Conservation (phyloP, 2,329 filamentous ascomycete species). For the Mycosphaerella arachidis region DNA sequence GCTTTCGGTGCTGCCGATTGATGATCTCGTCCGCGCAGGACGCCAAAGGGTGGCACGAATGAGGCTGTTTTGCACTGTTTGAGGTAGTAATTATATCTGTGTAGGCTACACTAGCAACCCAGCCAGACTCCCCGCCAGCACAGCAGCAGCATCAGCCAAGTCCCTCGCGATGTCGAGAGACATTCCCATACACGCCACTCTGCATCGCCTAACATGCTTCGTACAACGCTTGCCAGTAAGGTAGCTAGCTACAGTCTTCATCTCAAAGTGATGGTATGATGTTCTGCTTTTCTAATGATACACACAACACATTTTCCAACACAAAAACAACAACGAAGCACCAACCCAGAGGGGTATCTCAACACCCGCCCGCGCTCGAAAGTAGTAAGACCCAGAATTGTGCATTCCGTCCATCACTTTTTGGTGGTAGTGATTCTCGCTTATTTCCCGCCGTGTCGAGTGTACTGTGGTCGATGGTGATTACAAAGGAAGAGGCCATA, state of each 20-base stretch:
- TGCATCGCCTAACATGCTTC: background rate
- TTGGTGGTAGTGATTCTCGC: constrained; percentile 1
- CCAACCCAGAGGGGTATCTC: background rate
- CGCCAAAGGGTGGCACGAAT: too few species aligned
- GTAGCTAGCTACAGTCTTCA: background rate
- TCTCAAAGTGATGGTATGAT: background rate
- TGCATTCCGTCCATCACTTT: background rate
- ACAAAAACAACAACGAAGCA: background rate
- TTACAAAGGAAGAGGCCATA: background rate
- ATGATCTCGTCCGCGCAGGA: too few species aligned
- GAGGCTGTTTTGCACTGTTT: background rate
- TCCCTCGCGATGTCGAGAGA: background rate
- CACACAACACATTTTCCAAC: background rate
- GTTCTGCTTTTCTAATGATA: background rate
- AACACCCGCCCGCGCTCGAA: background rate
- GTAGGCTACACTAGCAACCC: background rate
- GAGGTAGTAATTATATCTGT: background rate
- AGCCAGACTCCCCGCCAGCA: background rate
- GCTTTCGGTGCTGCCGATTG: too few species aligned
- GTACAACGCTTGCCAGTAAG: background rate
- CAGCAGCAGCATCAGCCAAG: background rate
- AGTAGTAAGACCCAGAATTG: background rate
- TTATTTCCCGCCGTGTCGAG: background rate
- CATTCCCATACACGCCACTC: background rate
- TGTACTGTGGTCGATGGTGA: constrained; percentile 1